These are phyloP conservation scores for Penicillium angulare DNA, from an alignment of 495 filamentous ascomycete species.

Conservation along the genomic window DNA sequence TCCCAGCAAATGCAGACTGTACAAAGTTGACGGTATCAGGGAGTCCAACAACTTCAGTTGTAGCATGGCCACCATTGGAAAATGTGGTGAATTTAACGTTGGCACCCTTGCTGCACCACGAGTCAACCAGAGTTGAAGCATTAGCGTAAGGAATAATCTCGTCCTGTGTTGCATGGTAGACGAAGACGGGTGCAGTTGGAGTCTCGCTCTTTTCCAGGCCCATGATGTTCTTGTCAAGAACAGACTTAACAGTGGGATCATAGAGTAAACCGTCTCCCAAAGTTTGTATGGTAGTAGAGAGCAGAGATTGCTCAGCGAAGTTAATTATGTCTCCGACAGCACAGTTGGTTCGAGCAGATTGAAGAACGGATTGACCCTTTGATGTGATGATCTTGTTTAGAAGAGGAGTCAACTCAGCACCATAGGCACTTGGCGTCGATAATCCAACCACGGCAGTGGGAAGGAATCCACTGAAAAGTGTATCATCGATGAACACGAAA, in stretches of 20 bases:
- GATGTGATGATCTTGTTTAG: conserved; percentile 23
- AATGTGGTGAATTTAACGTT: conserved; percentile 32
- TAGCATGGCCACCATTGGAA: conserved; percentile 28
- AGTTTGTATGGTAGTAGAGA: conserved; percentile 24
- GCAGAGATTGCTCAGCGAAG: conserved; percentile 23
- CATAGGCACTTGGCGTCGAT: conserved; percentile 28
- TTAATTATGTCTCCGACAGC: conserved; percentile 16
- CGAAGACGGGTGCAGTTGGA: conserved; percentile 30
- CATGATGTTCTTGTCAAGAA: conserved; percentile 25
- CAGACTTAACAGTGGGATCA: conserved; percentile 17
- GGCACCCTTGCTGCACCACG: conserved; percentile 29
- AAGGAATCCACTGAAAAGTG: conserved; percentile 28
- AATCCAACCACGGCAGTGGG: conserved; percentile 30
- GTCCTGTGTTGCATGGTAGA: conserved; percentile 34
- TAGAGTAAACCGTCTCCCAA: conserved; percentile 22
- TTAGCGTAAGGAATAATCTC: conserved; percentile 32
- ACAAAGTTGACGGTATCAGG: conserved; percentile 25
- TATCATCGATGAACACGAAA: conserved; percentile 25
- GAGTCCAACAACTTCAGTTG: conserved; percentile 27
- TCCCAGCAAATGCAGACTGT: conserved; percentile 28
- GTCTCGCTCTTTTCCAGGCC: conserved; percentile 24
- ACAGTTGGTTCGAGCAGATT: conserved; percentile 18
- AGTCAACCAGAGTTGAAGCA: conserved; percentile 19
- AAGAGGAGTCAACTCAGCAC: conserved; percentile 24
- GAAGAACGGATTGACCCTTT: conserved; percentile 12